phyloP scores from a whole-genome alignment of 352 stramenopile genomes.

The Phytophthora tubulina region DNA sequence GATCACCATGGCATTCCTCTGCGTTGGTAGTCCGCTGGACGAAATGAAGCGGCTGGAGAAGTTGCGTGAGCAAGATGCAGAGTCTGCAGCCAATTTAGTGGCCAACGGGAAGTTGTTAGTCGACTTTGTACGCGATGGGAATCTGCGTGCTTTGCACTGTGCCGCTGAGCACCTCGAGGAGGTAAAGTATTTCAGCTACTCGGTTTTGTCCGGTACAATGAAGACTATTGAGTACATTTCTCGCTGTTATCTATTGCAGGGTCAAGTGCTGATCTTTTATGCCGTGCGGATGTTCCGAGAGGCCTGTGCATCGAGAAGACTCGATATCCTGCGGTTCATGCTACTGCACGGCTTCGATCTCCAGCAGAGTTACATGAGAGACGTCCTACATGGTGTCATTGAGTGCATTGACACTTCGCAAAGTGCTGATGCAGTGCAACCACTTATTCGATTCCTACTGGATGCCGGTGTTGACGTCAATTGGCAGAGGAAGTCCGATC shows the following conservation, averaged over 20 bases:
- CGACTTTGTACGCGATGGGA: slow-evolving; percentile 52
- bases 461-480: slow-evolving; percentile 76
- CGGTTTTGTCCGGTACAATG: not conserved
- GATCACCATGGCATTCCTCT: slow-evolving; percentile 55
- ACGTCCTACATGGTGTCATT: slow-evolving; percentile 65
- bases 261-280: slow-evolving; percentile 71
- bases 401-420: slow-evolving; percentile 43
- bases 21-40: slow-evolving; percentile 47
- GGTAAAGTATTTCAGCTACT: slow-evolving; percentile 23
- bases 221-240: no score
- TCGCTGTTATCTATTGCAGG: slow-evolving; percentile 25
- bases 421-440: slow-evolving; percentile 54
- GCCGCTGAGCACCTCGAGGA: slow-evolving; percentile 58
- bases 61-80: slow-evolving; percentile 52
- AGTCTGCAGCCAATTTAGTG: slow-evolving; percentile 66
- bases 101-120: slow-evolving; percentile 75
- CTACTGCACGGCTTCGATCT: slow-evolving; percentile 73
- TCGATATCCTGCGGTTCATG: slow-evolving; percentile 77
- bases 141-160: slow-evolving; percentile 60
- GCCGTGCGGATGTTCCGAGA: slow-evolving; percentile 74
- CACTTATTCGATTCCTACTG: slow-evolving; percentile 68
- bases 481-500: slow-evolving; percentile 71
- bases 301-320: slow-evolving; percentile 48
- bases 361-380: slow-evolving; percentile 60
- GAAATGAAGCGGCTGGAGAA: slow-evolving; percentile 69